Evolutionary conservation across 306 rosid genomes (phyloP).

Genomic region (Alnus glutinosa): DNA sequence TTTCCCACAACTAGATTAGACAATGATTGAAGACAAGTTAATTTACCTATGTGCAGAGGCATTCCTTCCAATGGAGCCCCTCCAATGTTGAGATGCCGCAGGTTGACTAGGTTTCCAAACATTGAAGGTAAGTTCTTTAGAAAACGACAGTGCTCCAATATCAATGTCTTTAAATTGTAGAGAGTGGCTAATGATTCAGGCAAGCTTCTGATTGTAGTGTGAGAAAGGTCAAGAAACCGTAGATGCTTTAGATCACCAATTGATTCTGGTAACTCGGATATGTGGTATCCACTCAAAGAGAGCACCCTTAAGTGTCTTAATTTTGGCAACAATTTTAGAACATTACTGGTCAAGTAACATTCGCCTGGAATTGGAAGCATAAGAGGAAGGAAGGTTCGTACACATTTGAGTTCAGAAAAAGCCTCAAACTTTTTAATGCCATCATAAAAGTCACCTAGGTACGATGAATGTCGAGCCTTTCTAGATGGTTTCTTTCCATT

Average conservation of each 20-base stretch:
- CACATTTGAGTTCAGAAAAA: neutral
- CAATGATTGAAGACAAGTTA: neutral
- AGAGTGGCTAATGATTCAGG: no score
- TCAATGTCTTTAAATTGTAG: neutral
- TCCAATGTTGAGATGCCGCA: no score
- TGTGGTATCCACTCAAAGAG: neutral
- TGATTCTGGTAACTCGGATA: neutral
- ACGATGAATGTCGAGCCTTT: neutral
- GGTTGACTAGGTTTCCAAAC: neutral
- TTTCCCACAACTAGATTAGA: no score
- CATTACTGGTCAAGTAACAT: no score
- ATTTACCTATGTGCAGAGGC: no score
- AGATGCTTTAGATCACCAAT: neutral
- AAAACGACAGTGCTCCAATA: neutral
- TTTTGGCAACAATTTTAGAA: neutral
- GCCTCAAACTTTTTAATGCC: neutral
- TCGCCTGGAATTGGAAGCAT: no score
- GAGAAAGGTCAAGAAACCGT: neutral
- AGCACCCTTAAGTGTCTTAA: neutral
- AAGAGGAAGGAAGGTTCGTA: slow-evolving; percentile 59
- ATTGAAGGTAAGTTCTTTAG: neutral
- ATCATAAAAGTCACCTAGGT: accelerated
- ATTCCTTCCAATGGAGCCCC: no score
- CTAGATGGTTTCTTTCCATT: neutral
- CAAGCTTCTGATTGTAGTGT: no score